Conservation (phyloP, 495 filamentous ascomycete species). For the Penicillium fimorum region DNA sequence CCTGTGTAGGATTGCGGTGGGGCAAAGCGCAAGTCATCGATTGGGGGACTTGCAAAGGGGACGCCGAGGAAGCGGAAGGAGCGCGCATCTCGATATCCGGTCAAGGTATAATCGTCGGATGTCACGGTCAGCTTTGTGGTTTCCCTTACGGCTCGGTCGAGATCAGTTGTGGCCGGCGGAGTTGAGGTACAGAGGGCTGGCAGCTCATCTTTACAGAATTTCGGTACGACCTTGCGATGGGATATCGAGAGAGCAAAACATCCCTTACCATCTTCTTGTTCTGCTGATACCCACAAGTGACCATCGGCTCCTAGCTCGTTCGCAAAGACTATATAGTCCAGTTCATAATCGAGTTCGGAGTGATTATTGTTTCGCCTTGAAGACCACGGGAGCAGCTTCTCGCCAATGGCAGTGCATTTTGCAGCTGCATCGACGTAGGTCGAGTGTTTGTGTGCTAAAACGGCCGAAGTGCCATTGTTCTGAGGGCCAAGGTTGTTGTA, state of each 20-base stretch:
- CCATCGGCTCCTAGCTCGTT: slow-evolving; percentile 14
- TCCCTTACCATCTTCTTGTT: neutral
- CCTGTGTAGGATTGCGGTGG: slow-evolving; percentile 45
- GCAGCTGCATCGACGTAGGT: slow-evolving; percentile 13
- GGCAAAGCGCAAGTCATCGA: slow-evolving; percentile 37
- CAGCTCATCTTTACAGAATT: slow-evolving; percentile 17
- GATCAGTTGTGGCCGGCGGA: slow-evolving; percentile 27
- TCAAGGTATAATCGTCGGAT: slow-evolving; percentile 22
- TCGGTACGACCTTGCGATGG: slow-evolving; percentile 8
- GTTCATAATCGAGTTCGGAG: slow-evolving; percentile 19
- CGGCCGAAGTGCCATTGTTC: slow-evolving; percentile 33
- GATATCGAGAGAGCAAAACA: slow-evolving; percentile 22
- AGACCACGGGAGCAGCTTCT: slow-evolving; percentile 20
- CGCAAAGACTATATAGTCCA: slow-evolving; percentile 28
- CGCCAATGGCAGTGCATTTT: slow-evolving; percentile 27
- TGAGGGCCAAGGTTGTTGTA: slow-evolving; percentile 33
- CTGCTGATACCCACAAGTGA: slow-evolving; percentile 20
- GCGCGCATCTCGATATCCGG: slow-evolving; percentile 51
- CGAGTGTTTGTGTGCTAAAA: slow-evolving; percentile 22
- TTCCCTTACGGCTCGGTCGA: slow-evolving; percentile 16
- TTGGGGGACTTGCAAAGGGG: slow-evolving; percentile 47
- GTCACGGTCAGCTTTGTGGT: slow-evolving; percentile 37
- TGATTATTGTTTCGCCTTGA: slow-evolving; percentile 4
- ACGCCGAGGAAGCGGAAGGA: slow-evolving; percentile 55
- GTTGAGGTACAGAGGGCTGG: slow-evolving; percentile 29